Evolutionary conservation across 176 grass and related monocot genomes (phyloP).

Genomic region (Carex cristatella): DNA sequence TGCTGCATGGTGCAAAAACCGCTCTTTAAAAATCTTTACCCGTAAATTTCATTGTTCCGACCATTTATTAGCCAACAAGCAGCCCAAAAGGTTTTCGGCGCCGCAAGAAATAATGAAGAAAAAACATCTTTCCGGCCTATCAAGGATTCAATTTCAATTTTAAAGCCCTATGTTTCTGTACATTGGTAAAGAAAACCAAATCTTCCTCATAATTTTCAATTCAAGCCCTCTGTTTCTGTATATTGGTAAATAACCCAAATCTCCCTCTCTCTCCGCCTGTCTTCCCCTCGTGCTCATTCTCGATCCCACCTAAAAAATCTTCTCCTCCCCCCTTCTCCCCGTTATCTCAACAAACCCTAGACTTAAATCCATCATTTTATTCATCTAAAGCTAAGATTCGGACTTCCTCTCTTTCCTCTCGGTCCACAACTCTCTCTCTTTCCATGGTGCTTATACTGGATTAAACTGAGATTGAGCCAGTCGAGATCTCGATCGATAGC

Average conservation of each 20-base stretch:
- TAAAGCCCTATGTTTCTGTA: background rate
- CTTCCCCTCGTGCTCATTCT: conserved; percentile 13
- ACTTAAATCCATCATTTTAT: background rate
- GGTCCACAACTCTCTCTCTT: background rate
- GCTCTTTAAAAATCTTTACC: too few relatives aligned
- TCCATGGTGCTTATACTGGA: conserved; percentile 11
- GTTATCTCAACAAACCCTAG: conserved; percentile 15
- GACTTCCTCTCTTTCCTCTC: background rate
- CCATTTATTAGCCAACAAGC: background rate
- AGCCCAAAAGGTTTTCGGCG: background rate
- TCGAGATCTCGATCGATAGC: conserved; percentile 1
- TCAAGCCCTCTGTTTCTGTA: background rate
- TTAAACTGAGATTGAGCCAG: background rate
- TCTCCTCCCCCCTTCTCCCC: background rate
- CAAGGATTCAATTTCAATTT: too few relatives aligned
- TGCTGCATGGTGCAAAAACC: too few relatives aligned
- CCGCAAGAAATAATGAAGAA: too few relatives aligned
- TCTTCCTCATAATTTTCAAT: background rate
- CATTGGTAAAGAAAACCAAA: background rate
- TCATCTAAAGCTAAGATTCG: background rate
- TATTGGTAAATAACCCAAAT: background rate
- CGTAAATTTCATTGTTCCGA: background rate
- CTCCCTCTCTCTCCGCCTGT: background rate
- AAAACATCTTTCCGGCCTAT: too few relatives aligned
- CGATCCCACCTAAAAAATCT: conserved; percentile 16